A percentile compares a stretch with the other conserved stretches of the same genome.
These are phyloP conservation scores for Chamaecyparis obtusa DNA, from an alignment of 75 land plant genomes.

Conservation along the genomic window DNA sequence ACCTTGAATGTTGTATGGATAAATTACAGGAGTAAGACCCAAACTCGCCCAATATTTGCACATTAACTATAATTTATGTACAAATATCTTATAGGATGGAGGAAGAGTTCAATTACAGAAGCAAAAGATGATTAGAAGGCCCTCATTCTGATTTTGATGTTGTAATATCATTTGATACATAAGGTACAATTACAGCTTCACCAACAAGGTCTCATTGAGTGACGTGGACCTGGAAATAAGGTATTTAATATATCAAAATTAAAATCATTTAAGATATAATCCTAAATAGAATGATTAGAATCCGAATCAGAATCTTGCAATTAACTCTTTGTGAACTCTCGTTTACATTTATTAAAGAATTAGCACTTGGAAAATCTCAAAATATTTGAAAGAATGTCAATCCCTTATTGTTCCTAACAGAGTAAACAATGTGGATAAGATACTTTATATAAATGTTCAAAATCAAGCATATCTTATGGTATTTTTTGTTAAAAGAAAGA, in stretches of 20 bases:
- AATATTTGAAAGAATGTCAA: background rate
- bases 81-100: too few species aligned
- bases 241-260: background rate
- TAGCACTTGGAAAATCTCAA: background rate
- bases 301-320: background rate
- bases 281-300: background rate
- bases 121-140: too few species aligned
- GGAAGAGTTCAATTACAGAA: too few species aligned
- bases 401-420: background rate
- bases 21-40: too few species aligned
- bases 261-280: background rate
- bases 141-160: too few species aligned
- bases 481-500: background rate
- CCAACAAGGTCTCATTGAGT: conserved; percentile 45
- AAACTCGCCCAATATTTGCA: too few species aligned
- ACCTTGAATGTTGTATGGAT: too few species aligned
- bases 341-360: background rate
- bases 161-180: too few species aligned
- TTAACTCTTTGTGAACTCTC: background rate
- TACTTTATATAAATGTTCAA: background rate
- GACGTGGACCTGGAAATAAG: conserved; percentile 32
- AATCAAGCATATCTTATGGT: background rate
- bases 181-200: conserved; percentile 35
- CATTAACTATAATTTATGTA: too few species aligned
- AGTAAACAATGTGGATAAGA: background rate